Conservation (phyloP, 2,329 filamentous ascomycete genomes). For the Diaporthe sp. region DNA sequence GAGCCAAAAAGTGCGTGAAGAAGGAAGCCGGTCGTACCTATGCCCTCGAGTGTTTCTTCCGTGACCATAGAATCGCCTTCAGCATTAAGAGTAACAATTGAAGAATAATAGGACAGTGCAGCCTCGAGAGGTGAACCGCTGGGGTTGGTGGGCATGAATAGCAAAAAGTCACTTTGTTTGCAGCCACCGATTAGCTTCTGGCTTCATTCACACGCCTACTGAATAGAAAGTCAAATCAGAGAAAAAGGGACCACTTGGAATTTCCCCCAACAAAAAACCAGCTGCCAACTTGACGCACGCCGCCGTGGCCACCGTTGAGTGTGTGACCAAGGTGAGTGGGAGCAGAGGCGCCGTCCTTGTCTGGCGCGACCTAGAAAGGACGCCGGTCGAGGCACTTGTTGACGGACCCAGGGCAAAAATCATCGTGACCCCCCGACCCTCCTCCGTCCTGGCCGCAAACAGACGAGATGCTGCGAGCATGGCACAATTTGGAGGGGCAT, state of each 20-base stretch:
- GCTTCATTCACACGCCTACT: not conserved
- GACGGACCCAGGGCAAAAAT: not conserved
- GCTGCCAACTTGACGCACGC: not conserved
- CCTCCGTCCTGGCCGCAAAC: not conserved
- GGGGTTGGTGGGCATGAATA: slow-evolving; percentile 81
- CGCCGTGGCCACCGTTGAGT: not conserved
- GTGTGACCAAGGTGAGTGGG: not conserved
- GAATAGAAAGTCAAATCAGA: not conserved
- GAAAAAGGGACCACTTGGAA: not conserved
- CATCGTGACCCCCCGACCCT: not conserved
- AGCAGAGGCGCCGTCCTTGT: not conserved
- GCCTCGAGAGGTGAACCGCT: slow-evolving; percentile 79
- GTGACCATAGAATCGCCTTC: slow-evolving; percentile 95
- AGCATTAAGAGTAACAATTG: slow-evolving; percentile 88
- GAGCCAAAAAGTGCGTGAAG: slow-evolving; percentile 82
- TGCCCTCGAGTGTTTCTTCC: slow-evolving; percentile 90
- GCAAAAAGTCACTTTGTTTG: slow-evolving; percentile 82
- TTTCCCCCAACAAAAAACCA: not conserved
- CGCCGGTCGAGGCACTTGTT: not conserved
- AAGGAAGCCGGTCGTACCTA: slow-evolving; percentile 89
- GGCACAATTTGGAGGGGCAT: not conserved
- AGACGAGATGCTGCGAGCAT: not conserved
- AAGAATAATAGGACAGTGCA: slow-evolving; percentile 91
- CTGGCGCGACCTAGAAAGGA: not conserved
- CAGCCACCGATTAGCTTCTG: not conserved